Conservation (phyloP, 768 basidiomycete species). For the Leccinellum rugosiceps region DNA sequence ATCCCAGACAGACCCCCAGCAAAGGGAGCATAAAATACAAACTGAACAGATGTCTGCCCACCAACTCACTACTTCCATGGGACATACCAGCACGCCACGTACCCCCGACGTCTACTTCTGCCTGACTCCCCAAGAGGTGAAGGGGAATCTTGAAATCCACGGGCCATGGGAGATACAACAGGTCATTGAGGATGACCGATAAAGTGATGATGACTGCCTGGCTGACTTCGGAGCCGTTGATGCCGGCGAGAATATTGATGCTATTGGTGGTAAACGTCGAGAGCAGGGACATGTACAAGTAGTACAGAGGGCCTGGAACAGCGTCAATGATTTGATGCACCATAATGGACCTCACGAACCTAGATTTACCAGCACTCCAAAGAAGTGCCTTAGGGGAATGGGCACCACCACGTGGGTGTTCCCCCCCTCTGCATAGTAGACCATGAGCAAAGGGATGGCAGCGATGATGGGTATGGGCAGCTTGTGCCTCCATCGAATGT, state of each 20-base stretch:
- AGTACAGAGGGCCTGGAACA: conserved; percentile 82
- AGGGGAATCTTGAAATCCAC: conserved; percentile 68
- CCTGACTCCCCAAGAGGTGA: conserved; percentile 61
- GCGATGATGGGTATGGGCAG: conserved; percentile 96
- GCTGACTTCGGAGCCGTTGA: conserved; percentile 93
- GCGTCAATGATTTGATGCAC: conserved; percentile 4
- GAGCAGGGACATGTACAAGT: conserved; percentile 92
- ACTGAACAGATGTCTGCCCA: conserved; percentile 92
- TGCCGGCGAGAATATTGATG: conserved; percentile 97
- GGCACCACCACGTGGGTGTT: conserved; percentile 94
- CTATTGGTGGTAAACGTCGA: conserved; percentile 97
- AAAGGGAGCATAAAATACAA: conserved; percentile 97
- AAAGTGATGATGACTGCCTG: conserved; percentile 91
- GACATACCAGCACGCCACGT: conserved; percentile 84
- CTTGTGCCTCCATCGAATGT: conserved; percentile 98
- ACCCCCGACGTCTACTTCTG: conserved; percentile 72
- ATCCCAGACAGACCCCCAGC: conserved; percentile 83
- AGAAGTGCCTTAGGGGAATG: conserved; percentile 65
- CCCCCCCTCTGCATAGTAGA: conserved; percentile 93
- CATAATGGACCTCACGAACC: conserved; percentile 52
- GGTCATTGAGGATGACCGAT: conserved; percentile 88
- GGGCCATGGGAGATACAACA: conserved; percentile 92
- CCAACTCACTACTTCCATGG: conserved; percentile 80
- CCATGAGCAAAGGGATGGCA: conserved; percentile 90
- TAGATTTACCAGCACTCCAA: conserved; percentile 81